Conservation (phyloP, 2,329 filamentous ascomycete species). For the Hypoxylon sp. region DNA sequence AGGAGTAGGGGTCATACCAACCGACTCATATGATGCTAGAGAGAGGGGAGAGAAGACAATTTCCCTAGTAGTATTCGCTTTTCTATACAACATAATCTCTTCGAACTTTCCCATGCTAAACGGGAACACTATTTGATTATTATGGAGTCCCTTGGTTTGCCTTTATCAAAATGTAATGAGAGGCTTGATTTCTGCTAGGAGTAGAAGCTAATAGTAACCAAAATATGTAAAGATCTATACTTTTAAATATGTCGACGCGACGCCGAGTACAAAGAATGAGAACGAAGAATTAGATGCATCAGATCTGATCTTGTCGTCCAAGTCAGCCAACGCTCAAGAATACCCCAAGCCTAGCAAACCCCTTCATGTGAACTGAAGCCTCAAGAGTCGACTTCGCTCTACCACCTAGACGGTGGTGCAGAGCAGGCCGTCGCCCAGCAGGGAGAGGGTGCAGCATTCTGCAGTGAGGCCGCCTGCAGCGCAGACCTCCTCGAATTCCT, state of each 20-base stretch:
- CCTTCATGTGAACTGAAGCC: conserved; percentile 23
- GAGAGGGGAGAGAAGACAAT: no score
- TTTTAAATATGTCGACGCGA: conserved; percentile 28
- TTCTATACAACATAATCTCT: no score
- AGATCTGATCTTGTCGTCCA: conserved; percentile 1
- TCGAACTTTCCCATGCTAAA: no score
- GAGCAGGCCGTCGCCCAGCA: conserved; percentile 29
- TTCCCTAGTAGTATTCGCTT: no score
- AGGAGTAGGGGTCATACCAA: no score
- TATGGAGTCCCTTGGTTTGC: no score
- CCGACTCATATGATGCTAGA: no score
- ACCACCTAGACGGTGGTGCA: conserved; percentile 28
- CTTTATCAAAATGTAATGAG: not conserved
- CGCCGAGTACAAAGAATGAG: conserved; percentile 31
- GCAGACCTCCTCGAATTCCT: conserved; percentile 23
- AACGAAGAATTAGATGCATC: conserved; percentile 32
- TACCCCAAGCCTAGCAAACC: conserved; percentile 17
- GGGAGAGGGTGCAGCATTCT: conserved; percentile 27
- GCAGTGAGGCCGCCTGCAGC: conserved; percentile 27
- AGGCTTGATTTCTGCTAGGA: conserved; percentile 21
- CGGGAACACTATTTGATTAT: no score
- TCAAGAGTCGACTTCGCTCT: not conserved
- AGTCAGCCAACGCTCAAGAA: conserved; percentile 20
- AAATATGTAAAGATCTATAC: conserved; percentile 31
- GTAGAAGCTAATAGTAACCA: conserved; percentile 22